Base-by-base conservation (phyloP, 345 rosid genomes). In the Brassica nigra region DNA sequence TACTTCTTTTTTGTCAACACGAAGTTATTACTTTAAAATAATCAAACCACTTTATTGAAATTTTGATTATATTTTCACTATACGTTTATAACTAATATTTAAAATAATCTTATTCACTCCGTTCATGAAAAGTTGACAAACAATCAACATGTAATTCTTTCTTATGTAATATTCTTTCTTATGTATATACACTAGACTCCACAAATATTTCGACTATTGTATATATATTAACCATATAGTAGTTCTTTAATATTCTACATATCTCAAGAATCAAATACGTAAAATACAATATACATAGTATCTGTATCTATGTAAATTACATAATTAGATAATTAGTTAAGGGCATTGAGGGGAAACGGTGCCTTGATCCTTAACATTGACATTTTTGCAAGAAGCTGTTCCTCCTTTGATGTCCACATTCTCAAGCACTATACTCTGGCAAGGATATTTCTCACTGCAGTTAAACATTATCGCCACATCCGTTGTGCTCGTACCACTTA, bases 401-500 rank as follows among this genome's bases (percentile, higher is more conserved):
- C 69, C 83, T 9, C 73, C 79, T 78, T 73, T 29, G n/a, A 94
- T 75, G 33, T 68, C n/a, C 0, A 94, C 82, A 61, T 87, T 76
- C 76, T 88, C 82, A 76, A 94, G 67, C 76, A 83, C 58, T 68
- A 94, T 86, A 12, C 90, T 89, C 71, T 85, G 66, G 71, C 97
- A 92, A 18, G 97, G 95, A 79, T 84, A 52, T 34, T 16, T 80
- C 62, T 86, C 66, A 44, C 97, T 92, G 83, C 98, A 92, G 20
- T 89, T 78, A 31, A 94, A 84, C 2, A 54, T 83, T 62, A 94
- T 82, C 0, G 97, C 97, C 80, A 87, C 90, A 2, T 87, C 79
- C 0, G 97, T 89, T 16, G 92, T 86, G 44, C 94, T 91, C 0
- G 92, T 91, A 67, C 97, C 97, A 20, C 69, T 75, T 44, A 94